Evolutionary conservation across 805 yeast species (phyloP).

Genomic region (Jamesozyma lodderae): DNA sequence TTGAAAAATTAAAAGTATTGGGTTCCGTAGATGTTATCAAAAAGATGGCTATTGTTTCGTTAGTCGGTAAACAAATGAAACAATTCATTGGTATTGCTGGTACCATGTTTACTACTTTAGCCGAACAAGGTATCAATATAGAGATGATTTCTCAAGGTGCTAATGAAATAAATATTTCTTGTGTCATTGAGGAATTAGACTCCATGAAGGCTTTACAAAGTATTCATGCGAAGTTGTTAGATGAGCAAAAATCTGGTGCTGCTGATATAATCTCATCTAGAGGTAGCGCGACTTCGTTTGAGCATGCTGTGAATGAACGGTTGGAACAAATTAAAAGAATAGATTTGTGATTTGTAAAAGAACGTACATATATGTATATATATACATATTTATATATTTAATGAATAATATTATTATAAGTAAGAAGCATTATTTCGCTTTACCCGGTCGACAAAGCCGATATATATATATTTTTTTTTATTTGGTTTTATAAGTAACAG

Average conservation of each 20-base stretch:
- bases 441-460: too few relatives aligned
- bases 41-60: constrained; percentile 81
- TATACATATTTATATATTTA: background rate
- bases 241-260: constrained; percentile 28
- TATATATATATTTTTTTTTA: too few relatives aligned
- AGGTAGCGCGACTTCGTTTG: constrained; percentile 14
- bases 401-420: background rate
- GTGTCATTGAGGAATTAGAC: constrained; percentile 80
- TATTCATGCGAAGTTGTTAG: constrained; percentile 69
- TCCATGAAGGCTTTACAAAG: constrained; percentile 78
- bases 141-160: constrained; percentile 99
- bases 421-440: too few relatives aligned
- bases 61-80: constrained; percentile 96
- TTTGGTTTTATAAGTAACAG: too few relatives aligned
- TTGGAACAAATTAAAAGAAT: constrained; percentile 38
- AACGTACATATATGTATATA: background rate
- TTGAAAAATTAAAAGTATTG: constrained; percentile 65
- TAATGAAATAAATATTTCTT: constrained; percentile 91
- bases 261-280: background rate
- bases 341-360: constrained; percentile 10
- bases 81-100: constrained; percentile 96
- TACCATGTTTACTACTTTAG: constrained; percentile 88
- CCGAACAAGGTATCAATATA: constrained; percentile 84
- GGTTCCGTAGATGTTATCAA: constrained; percentile 87
- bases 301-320: constrained; percentile 36